Evolutionary conservation across 495 filamentous ascomycete genomes (phyloP).

Genomic region (Bathelium albidoporum): DNA sequence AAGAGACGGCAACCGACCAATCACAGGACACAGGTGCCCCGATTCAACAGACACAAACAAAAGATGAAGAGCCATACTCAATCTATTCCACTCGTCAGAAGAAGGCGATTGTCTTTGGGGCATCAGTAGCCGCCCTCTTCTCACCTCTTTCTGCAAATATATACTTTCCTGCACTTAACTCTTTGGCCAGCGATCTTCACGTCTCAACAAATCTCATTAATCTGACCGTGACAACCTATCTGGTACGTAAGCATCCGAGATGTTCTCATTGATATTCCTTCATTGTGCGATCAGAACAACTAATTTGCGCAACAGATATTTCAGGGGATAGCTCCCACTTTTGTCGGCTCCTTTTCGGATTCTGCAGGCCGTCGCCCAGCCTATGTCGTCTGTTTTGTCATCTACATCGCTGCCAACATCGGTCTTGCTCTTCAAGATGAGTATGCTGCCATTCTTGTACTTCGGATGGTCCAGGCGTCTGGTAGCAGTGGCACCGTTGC

Average conservation of each 20-base stretch:
- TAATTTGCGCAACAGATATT: constrained; percentile 12
- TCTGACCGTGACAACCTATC: constrained; percentile 19
- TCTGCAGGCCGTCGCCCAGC: constrained; percentile 37
- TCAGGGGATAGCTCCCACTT: constrained; percentile 38
- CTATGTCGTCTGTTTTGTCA: constrained; percentile 34
- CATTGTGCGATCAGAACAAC: not conserved
- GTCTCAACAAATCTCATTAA: constrained; percentile 13
- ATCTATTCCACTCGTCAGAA: constrained; percentile 15
- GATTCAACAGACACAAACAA: not conserved
- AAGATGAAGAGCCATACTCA: constrained; percentile 7
- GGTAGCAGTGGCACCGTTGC: constrained; percentile 39
- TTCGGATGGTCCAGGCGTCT: constrained; percentile 41
- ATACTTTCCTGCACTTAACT: constrained; percentile 17
- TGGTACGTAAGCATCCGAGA: not conserved
- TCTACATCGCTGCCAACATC: constrained; percentile 40
- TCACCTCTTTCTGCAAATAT: constrained; percentile 5
- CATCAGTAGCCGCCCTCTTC: constrained; percentile 6
- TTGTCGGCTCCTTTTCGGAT: constrained; percentile 42
- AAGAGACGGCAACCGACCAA: not conserved
- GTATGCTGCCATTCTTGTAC: constrained; percentile 38
- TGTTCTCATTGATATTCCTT: not conserved
- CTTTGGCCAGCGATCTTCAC: constrained; percentile 9
- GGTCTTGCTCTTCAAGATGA: constrained; percentile 37
- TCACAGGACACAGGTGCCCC: not conserved
- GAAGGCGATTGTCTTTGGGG: constrained; percentile 13